Percentiles rank a stretch among this genome's conserved stretches.
Conservation (phyloP, 306 rosid species). For the Phaseolus lunatus region DNA sequence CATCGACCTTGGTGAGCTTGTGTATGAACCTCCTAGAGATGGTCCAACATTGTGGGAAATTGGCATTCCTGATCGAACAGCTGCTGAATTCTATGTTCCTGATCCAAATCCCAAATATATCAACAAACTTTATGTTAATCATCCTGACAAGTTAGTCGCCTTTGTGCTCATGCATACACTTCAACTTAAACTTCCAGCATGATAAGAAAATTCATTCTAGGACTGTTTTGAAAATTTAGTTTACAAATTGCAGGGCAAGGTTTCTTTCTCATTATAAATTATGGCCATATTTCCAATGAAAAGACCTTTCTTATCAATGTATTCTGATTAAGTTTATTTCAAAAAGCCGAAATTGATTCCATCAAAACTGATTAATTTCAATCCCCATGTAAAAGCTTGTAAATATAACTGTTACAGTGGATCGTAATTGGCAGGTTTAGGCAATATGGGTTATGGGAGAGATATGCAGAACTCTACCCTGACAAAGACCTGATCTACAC, state of each 20-base stretch:
- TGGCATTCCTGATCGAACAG: constrained; percentile 87
- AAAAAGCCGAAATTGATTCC: constrained; percentile 8
- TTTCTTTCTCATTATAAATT: not conserved
- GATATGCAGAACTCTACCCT: constrained; percentile 86
- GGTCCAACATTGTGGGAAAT: constrained; percentile 97
- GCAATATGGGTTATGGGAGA: constrained; percentile 95
- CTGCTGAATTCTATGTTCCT: constrained; percentile 81
- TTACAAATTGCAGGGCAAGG: not conserved
- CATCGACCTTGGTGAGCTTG: constrained; percentile 66
- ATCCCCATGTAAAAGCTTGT: not conserved
- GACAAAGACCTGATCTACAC: constrained; percentile 72
- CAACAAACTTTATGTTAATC: constrained; percentile 76
- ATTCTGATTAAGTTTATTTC: not conserved
- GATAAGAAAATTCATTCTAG: not conserved
- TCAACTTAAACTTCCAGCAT: constrained; percentile 24
- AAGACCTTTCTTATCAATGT: not conserved
- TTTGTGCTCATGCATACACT: not conserved
- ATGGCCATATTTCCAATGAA: no score
- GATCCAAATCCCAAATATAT: constrained; percentile 79
- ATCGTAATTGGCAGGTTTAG: constrained; percentile 63
- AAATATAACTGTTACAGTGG: constrained; percentile 2
- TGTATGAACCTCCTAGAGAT: constrained; percentile 78
- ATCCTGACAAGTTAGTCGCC: constrained; percentile 77
- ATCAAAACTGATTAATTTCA: constrained; percentile 3
- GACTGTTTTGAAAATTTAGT: not conserved